Evolutionary conservation across 768 basidiomycete species (phyloP), one percentile per base, ranked within the genome.

Genomic region (Epithele typhae): DNA sequence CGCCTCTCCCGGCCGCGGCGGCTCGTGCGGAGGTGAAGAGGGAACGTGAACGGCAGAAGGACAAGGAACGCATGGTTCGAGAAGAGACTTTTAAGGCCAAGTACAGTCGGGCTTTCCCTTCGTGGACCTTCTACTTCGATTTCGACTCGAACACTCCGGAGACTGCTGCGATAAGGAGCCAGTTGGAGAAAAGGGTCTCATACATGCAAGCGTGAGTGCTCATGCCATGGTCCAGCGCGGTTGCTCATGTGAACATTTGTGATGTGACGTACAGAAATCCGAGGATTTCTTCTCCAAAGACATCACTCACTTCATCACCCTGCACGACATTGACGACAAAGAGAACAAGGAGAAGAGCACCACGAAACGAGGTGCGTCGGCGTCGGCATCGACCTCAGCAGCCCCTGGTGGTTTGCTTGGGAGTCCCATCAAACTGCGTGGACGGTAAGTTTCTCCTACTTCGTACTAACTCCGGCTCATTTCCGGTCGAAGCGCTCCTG

Each of bases 241-340:
- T n/a, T n/a, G n/a, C n/a, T n/a, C n/a, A n/a, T n/a, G n/a, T n/a
- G n/a, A n/a, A n/a, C n/a, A n/a, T n/a, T n/a, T n/a, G n/a, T n/a
- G 27, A 14, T 30, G 27, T 30, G 27, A 14, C 19, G 6, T 34
- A 14, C 59, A 98, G 96, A 74, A 72, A 46, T 78, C 92, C 46
- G 91, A 95, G 40, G 78, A 82, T 51, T 96, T 96, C 74, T 94
- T 97, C 65, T 90, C 87, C 24, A 81, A 75, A 39, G 76, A 81
- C 39, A 80, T 95, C 21, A 93, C 92, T 0, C 95, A 98, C 68
- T 75, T 97, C 52, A 83, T 95, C 60, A 88, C 87, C 6, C 58
- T 34, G 45, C 63, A 40, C 49, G 66, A 48, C 22, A 66, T 70
- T 17, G 66, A 65, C 49, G 79, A 85, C 62, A 88, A 89, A 63